phyloP scores from a whole-genome alignment of 257 asterid genomes.

The Primulina eburnea region DNA sequence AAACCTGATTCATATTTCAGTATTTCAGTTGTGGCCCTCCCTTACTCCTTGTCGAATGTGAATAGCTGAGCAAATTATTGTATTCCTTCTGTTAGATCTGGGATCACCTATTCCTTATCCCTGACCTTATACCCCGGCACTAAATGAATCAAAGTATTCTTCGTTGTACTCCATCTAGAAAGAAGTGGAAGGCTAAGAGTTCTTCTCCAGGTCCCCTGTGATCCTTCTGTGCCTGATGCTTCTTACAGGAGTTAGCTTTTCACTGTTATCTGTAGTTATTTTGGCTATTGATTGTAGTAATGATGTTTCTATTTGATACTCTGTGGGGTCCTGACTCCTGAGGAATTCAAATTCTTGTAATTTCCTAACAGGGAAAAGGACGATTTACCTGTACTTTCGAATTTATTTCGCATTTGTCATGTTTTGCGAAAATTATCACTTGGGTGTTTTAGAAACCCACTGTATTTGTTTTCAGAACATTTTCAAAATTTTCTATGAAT shows the following conservation, averaged over 20 bases:
- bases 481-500: neutral
- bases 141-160: neutral
- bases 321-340: neutral
- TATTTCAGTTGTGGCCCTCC: neutral
- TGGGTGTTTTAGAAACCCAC: too few relatives aligned
- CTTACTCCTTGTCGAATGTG: neutral
- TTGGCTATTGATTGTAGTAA: neutral
- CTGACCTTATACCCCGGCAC: conserved; percentile 11
- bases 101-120: conserved; percentile 15
- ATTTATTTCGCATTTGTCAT: too few relatives aligned
- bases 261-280: neutral
- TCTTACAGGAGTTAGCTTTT: neutral
- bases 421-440: too few relatives aligned
- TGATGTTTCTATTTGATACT: too few relatives aligned
- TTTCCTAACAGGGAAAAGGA: neutral
- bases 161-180: conserved; percentile 3
- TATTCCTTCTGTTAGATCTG: conserved; percentile 5
- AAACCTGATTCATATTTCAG: conserved; percentile 35
- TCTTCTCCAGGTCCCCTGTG: neutral
- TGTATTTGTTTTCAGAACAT: too few relatives aligned
- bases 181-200: neutral
- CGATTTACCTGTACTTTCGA: neutral
- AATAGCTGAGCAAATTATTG: conserved; percentile 15
- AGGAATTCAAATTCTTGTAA: neutral
- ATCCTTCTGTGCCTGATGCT: neutral